Percentiles rank a stretch among this genome's conserved stretches.
Conservation (phyloP, 169 alveolate species). For the Amoebophrya sp. region DNA sequence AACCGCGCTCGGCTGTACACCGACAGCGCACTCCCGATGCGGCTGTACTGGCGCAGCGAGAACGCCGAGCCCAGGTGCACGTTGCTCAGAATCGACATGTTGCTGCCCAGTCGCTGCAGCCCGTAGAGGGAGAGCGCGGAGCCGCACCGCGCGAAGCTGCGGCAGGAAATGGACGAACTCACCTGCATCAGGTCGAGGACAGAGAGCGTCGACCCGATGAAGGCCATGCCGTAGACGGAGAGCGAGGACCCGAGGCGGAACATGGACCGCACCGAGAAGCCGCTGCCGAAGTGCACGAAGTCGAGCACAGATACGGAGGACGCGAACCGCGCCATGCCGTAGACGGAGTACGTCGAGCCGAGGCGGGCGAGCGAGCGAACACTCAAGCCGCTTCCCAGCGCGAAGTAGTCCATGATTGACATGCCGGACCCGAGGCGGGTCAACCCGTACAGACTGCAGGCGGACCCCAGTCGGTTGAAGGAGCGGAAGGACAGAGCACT, state of each 20-base stretch:
- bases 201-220: background rate
- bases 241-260: background rate
- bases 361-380: conserved; percentile 1
- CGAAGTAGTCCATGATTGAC: background rate
- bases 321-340: background rate
- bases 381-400: background rate
- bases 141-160: background rate
- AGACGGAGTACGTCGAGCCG: background rate
- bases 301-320: background rate
- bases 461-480: background rate
- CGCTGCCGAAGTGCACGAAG: conserved; percentile 5
- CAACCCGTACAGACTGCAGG: background rate
- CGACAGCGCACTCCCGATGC: background rate
- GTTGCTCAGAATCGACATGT: background rate
- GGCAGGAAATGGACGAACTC: background rate
- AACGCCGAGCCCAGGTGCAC: background rate
- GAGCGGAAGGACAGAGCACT: background rate
- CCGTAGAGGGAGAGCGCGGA: background rate
- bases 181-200: background rate
- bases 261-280: background rate
- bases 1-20: background rate
- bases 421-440: background rate
- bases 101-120: background rate
- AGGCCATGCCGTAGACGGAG: conserved; percentile 2
- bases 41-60: background rate